Base-by-base conservation (phyloP, 2,329 filamentous ascomycete genomes). In the Massarina eburnea region DNA sequence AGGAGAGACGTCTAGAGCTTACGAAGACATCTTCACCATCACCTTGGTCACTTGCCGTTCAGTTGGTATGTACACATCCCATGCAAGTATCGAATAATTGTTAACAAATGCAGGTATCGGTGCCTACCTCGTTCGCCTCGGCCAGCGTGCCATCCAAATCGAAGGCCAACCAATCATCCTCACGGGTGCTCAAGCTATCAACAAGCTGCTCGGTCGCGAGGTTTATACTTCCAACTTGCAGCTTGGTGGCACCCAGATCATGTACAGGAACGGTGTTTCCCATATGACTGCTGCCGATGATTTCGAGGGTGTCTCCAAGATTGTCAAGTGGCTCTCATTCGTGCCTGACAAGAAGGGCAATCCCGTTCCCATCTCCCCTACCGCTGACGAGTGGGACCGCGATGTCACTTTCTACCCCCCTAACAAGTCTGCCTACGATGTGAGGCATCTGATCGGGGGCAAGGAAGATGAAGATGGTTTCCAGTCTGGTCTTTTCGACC, bases 191-290 rank as follows among this genome's bases (percentile, higher is more conserved):
- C 89, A 90, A 55, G 94, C 94, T 48, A 87, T 99, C 71, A 99
- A 99, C 84, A 99, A 97, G 78, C 80, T 99, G 63, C 84, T 99
- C 50, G 94, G 94, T 65, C 91, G 95, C 60, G 94, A 99, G 74
- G 92, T 99, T 22, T 99, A 99, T 78, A 96, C 94, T 19, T 97
- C 94, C 50, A 99, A 99, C 81, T 76, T 99, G 67, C 94, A 99
- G 79, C 89, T 99, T 56, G 94, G 94, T 84, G 94, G 94, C 62
- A 99, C 94, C n/a, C 94, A 99, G 76, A 99, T 99, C 81, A 99
- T 99, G 94, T 97, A 99, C 84, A 91, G 89, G 77, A 99, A 99
- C 71, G 94, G 94, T 83, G 94, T 99, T 33, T 97, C 94, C 18
- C 94, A 99, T 79, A 92, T 97, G 89, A 96, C 92, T 58, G 94